Conservation (phyloP, 768 basidiomycete genomes). For the Lentinula sp. region DNA sequence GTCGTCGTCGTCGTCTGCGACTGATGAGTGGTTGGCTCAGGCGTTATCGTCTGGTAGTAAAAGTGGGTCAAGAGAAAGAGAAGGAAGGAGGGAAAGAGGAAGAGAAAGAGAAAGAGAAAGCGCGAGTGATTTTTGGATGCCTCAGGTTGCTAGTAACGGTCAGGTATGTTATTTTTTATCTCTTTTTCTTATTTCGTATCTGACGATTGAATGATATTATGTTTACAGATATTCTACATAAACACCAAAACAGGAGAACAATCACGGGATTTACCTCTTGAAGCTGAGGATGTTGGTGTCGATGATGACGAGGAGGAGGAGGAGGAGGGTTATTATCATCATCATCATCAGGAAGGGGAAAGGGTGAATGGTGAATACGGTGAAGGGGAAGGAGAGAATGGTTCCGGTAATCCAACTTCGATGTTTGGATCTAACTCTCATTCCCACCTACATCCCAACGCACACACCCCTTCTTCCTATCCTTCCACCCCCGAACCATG, state of each 20-base stretch:
- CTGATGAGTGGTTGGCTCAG: constrained; percentile 54
- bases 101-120: constrained; percentile 17
- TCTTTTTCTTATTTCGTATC: background rate
- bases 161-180: constrained; percentile 49
- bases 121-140: constrained; percentile 85
- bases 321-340: background rate
- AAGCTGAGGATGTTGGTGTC: constrained; percentile 39
- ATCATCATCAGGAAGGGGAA: too few relatives aligned
- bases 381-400: constrained; percentile 32
- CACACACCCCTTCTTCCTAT: constrained; percentile 17
- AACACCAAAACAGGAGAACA: constrained; percentile 85
- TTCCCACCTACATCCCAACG: constrained; percentile 27
- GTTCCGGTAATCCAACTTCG: too few relatives aligned
- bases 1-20: constrained; percentile 24
- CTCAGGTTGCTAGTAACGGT: constrained; percentile 73
- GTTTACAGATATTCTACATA: constrained; percentile 75
- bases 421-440: too few relatives aligned
- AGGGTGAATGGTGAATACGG: constrained; percentile 46
- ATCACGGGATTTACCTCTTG: constrained; percentile 78
- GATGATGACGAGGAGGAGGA: constrained; percentile 9
- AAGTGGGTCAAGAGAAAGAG: background rate
- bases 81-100: background rate
- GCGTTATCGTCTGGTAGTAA: constrained; percentile 22
- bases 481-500: constrained; percentile 67
- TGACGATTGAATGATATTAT: background rate